These are phyloP conservation scores for Talaromyces funiculosus DNA, from an alignment of 2,329 filamentous ascomycete genomes.

Conservation along the genomic window DNA sequence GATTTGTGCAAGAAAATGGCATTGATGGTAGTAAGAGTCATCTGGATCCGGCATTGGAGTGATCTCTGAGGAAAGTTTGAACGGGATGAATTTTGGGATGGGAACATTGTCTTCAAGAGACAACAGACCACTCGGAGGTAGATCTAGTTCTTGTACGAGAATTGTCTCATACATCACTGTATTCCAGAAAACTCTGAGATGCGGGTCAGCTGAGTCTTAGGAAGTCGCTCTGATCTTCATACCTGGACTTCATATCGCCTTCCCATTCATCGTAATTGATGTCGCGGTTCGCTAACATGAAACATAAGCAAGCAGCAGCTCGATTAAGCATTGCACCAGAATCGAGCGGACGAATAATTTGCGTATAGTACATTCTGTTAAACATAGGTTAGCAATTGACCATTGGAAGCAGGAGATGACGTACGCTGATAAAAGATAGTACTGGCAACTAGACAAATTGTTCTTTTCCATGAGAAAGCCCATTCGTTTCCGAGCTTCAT, in stretches of 20 bases:
- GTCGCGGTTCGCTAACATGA: conserved; percentile 41
- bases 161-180: conserved; percentile 53
- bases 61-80: conserved; percentile 32
- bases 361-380: conserved; percentile 45
- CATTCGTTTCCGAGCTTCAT: conserved; percentile 48
- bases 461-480: conserved; percentile 49
- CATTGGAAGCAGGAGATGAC: conserved; percentile 8
- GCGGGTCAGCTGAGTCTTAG: background rate
- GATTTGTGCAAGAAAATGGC: conserved; percentile 53
- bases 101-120: conserved; percentile 50
- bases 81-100: conserved; percentile 49
- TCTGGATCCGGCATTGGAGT: conserved; percentile 39
- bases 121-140: conserved; percentile 47
- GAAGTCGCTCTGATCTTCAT: background rate
- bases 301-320: conserved; percentile 47
- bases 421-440: conserved; percentile 47
- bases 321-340: conserved; percentile 51
- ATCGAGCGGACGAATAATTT: conserved; percentile 49
- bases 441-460: conserved; percentile 48
- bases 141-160: conserved; percentile 49
- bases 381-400: background rate
- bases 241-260: conserved; percentile 49
- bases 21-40: conserved; percentile 50
- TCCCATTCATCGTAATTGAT: conserved; percentile 48
- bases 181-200: conserved; percentile 48